These are phyloP conservation scores for Cenchrus americanus DNA, from an alignment of 176 grass and related monocot species.

Conservation along the genomic window DNA sequence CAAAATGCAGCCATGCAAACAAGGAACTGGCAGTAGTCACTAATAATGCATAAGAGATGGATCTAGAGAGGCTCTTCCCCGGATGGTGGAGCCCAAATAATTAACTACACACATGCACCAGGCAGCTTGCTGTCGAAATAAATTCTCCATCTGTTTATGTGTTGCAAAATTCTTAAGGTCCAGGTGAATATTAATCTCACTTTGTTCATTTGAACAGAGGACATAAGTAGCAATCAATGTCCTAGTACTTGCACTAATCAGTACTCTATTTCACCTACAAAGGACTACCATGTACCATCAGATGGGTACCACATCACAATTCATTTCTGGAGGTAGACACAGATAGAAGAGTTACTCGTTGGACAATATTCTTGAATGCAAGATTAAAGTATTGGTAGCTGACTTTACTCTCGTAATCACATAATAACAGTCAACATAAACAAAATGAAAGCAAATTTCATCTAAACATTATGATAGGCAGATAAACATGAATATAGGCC, in stretches of 20 bases:
- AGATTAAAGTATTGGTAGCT: neutral
- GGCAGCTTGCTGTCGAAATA: neutral
- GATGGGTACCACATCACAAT: neutral
- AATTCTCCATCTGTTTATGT: neutral
- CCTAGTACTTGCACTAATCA: neutral
- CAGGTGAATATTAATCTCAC: neutral
- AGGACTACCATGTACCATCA: neutral
- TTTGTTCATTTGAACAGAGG: neutral
- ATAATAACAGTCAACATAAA: neutral
- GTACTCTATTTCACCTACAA: neutral
- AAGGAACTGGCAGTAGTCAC: neutral
- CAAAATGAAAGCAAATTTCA: neutral
- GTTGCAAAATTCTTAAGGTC: neutral
- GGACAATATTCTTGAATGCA: neutral
- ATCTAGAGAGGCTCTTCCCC: neutral
- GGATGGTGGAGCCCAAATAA: neutral
- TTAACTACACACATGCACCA: neutral
- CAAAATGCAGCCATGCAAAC: slow-evolving; percentile 15
- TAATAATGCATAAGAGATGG: neutral
- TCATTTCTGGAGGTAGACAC: neutral
- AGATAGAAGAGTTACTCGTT: neutral
- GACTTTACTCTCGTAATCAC: neutral
- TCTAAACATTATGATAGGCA: neutral
- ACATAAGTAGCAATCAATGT: neutral
- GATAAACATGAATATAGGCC: neutral